Evolutionary conservation across 2,329 filamentous ascomycete species (phyloP).

Genomic region (Fusarium paranaense): DNA sequence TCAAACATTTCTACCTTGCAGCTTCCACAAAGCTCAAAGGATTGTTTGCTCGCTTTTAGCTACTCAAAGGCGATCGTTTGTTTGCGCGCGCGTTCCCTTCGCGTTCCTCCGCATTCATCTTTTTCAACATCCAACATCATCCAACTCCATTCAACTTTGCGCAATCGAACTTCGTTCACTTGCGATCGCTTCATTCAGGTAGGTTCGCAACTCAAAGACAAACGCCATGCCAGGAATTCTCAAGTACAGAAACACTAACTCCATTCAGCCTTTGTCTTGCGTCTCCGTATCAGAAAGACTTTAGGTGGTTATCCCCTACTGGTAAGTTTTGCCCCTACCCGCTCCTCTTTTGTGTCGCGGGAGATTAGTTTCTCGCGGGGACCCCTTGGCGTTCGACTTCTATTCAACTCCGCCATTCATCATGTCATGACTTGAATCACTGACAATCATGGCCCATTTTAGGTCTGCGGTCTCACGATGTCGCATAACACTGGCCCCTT

Average conservation of each 20-base stretch:
- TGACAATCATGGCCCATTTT: constrained; percentile 4
- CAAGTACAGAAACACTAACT: constrained; percentile 14
- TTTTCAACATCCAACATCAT: background rate
- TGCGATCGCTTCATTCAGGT: background rate
- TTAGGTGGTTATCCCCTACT: background rate
- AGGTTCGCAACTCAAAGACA: background rate
- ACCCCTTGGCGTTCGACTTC: background rate
- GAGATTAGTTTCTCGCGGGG: background rate
- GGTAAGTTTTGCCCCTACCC: constrained; percentile 14
- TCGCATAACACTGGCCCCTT: background rate
- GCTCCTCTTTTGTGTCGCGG: background rate
- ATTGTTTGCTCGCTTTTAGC: background rate
- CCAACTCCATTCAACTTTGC: background rate
- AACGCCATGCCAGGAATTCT: background rate
- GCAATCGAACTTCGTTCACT: background rate
- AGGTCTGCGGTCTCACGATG: constrained; percentile 8
- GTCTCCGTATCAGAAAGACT: constrained; percentile 1
- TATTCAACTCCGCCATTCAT: background rate
- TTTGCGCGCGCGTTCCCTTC: background rate
- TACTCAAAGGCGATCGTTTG: background rate
- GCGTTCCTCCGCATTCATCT: background rate
- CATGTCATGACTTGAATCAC: background rate
- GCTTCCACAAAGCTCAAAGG: background rate
- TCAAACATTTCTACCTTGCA: background rate
- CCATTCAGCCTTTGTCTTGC: constrained; percentile 9